Evolutionary conservation across 1,284 basidiomycete species (phyloP), one percentile per base, ranked within the genome.

Genomic region (Volvariella surrecta): DNA sequence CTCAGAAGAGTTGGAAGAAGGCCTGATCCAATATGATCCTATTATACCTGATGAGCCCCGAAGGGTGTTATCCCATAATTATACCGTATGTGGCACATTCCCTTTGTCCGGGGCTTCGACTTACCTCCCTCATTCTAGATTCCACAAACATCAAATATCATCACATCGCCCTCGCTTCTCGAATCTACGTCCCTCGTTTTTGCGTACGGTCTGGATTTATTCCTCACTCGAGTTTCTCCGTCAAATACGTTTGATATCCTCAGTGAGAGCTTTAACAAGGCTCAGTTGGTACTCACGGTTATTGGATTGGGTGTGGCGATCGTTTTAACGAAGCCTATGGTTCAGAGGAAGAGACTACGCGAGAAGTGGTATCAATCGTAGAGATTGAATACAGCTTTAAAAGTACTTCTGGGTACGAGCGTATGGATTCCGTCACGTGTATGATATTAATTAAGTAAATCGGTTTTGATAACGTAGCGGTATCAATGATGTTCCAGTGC

Each of bases 161-260:
- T 82, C 16, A 83, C 90, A 1, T 75, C 86, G 0, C 87, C 94
- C 0, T 82, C 94, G 0, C 72, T 90, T 2, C 76, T 98, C 22
- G 95, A 99, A 62, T 93, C 89, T 3, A 97, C 93, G 0, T 87
- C 89, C 0, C 65, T 96, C n/a, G 76, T 98, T 8, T 81, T 97
- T 52, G 80, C 82, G 0, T 80, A 82, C 51, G 93, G 93, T 3
- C 70, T 93, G 11, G 95, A 98, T 62, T 67, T 94, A 49, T 95
- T 97, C 71, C 66, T 79, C 21, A 88, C 88, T 4, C 76, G 89
- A 11, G 73, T 91, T 3, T 76, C 89, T 31, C 92, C 96, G 0
- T 91, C 88, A 2, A 82, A 81, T 19, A 91, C 89, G 19, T 99
- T 99, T 56, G 95, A 99, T 58, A 80, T 95, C n/a, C 74, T 96